A percentile compares a stretch with the other conserved stretches of the same genome.
These are phyloP conservation scores for Aspergillus ibericus DNA, from an alignment of 2,329 filamentous ascomycete genomes.

Conservation along the genomic window DNA sequence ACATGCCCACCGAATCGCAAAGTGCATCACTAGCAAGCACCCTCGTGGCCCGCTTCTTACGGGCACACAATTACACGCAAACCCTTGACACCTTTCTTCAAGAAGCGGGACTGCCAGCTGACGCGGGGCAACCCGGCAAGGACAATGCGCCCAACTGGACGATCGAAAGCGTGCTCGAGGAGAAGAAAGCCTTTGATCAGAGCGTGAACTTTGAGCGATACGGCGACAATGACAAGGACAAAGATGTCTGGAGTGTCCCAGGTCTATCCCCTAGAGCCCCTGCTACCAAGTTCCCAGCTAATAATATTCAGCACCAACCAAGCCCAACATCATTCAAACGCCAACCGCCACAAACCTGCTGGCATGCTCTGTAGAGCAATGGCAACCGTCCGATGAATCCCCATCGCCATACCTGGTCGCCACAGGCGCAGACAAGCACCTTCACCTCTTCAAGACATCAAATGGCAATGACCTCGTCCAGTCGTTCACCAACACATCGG, in stretches of 20 bases:
- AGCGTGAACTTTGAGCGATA: slow-evolving; percentile 58
- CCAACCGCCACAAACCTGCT: slow-evolving; percentile 57
- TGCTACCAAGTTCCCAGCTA: slow-evolving; percentile 9
- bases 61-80: slow-evolving; percentile 47
- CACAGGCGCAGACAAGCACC: slow-evolving; percentile 49
- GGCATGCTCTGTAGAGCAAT: slow-evolving; percentile 46
- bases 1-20: slow-evolving; percentile 12
- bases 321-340: slow-evolving; percentile 42
- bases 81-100: slow-evolving; percentile 59
- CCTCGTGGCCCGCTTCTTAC: slow-evolving; percentile 46
- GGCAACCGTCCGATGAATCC: slow-evolving; percentile 21
- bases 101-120: slow-evolving; percentile 55
- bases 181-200: slow-evolving; percentile 60
- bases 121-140: slow-evolving; percentile 44
- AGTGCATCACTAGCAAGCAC: slow-evolving; percentile 28
- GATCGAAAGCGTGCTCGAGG: slow-evolving; percentile 60
- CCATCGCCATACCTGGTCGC: slow-evolving; percentile 38
- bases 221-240: slow-evolving; percentile 44
- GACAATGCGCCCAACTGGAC: slow-evolving; percentile 49
- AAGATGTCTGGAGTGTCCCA: slow-evolving; percentile 48
- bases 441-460: slow-evolving; percentile 46
- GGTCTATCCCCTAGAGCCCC: slow-evolving; percentile 30
- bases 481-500: slow-evolving; percentile 31
- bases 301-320: slow-evolving; percentile 45
- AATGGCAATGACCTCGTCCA: slow-evolving; percentile 19